Conservation (phyloP, 805 yeast genomes). For the Priceomyces medius region DNA sequence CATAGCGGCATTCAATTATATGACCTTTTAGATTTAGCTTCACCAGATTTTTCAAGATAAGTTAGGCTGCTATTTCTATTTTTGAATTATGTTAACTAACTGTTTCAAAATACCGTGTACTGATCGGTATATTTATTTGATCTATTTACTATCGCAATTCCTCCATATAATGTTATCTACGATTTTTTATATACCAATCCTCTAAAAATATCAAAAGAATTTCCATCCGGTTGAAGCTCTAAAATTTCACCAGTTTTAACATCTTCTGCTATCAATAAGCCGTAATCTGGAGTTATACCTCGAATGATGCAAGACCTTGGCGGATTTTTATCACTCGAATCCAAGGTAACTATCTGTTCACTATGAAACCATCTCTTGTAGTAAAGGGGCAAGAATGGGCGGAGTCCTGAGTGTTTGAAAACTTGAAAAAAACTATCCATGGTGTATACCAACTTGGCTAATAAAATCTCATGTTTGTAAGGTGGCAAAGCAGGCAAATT, state of each 20-base stretch:
- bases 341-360: conserved; percentile 62
- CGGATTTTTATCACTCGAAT: conserved; percentile 49
- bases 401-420: conserved; percentile 66
- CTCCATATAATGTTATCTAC: conserved; percentile 7
- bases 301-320: conserved; percentile 54
- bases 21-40: no score
- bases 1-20: no score
- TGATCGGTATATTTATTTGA: no score
- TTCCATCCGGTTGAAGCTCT: conserved; percentile 94
- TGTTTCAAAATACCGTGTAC: no score
- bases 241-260: conserved; percentile 57
- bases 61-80: no score
- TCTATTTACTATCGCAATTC: no score
- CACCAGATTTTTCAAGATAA: no score
- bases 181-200: conserved; percentile 65
- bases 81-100: no score
- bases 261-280: conserved; percentile 77
- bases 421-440: conserved; percentile 60
- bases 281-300: conserved; percentile 86
- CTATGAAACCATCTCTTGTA: conserved; percentile 86
- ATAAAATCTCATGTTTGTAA: conserved; percentile 47
- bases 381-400: conserved; percentile 64
- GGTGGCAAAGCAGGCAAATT: conserved; percentile 48
- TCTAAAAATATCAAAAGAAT: conserved; percentile 90
- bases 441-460: conserved; percentile 68